Evolutionary conservation across 176 grass and related monocot genomes (phyloP), one percentile per base, ranked within the genome.

Genomic region (Bromus sterilis): DNA sequence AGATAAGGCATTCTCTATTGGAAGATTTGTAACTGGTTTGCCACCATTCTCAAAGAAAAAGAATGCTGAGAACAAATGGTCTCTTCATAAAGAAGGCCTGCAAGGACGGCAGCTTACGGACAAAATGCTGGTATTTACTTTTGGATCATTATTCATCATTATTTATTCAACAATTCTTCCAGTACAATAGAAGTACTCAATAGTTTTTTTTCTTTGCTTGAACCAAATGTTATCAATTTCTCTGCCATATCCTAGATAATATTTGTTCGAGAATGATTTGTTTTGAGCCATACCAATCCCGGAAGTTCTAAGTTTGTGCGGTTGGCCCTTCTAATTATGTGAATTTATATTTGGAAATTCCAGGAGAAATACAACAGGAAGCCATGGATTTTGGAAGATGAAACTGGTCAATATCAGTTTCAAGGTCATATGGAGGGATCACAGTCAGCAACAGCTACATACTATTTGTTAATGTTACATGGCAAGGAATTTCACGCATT

Each of bases 371-470:
- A 89, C 81, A 95, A 91, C 62, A 95, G 80, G 56, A 98, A 91
- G 70, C 95, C 95, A 53, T 98, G 95, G 95, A 91, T 93, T 75
- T 88, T 98, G 69, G 95, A 98, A 89, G 95, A 98, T 83, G 93
- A 98, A 67, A 98, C 95, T 84, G 95, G 95, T n/a, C 90, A 91
- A 65, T 81, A 89, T 87, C 95, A 98, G 93, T 98, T 72, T 85
- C 95, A 98, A 83, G 95, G 95, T 83, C 90, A 89, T 77, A 57
- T 91, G 79, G 95, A 98, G 83, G 93, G 95, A 32, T 95, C 95
- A 77, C 88, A 98, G 31, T 95, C 95, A 80, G 63, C 92, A 55
- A 98, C 95, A 84, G 95, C 95, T 46, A 98, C 92, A 21, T 98
- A 98, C 58, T 98, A 91, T 89, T 69, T 98, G 34, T 86, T 98